These are phyloP conservation scores for Spergularia marina DNA, from an alignment of 148 eudicot species.

Conservation along the genomic window DNA sequence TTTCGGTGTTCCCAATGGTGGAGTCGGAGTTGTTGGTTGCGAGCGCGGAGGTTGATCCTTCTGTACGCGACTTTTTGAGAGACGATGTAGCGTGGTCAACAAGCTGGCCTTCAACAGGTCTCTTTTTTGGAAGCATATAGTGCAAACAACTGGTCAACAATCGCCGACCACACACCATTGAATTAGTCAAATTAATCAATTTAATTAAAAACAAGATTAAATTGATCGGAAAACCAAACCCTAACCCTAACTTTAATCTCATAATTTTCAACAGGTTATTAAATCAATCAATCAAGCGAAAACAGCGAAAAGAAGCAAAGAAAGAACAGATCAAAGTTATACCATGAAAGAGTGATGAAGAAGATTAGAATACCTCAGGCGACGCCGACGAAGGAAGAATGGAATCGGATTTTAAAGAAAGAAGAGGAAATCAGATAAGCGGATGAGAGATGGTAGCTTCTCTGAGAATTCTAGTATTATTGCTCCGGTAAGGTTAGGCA, in stretches of 20 bases:
- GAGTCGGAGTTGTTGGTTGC: slow-evolving; percentile 20
- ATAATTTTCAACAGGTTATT: not conserved
- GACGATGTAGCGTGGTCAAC: slow-evolving; percentile 31
- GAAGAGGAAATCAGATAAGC: not conserved
- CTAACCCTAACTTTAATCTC: slow-evolving; percentile 28
- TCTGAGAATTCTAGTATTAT: not conserved
- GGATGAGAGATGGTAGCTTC: not conserved
- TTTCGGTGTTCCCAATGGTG: slow-evolving; percentile 8
- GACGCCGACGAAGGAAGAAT: slow-evolving; percentile 40
- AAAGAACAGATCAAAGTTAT: slow-evolving; percentile 11
- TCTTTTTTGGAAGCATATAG: slow-evolving; percentile 87
- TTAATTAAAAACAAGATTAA: slow-evolving; percentile 31
- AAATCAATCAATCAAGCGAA: not conserved
- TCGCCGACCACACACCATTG: slow-evolving; percentile 33
- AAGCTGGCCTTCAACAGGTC: slow-evolving; percentile 53
- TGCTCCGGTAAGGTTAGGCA: too few species aligned
- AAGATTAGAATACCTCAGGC: slow-evolving; percentile 27
- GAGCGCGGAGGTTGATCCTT: too few species aligned
- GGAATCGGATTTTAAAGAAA: slow-evolving; percentile 15
- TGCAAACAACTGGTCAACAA: slow-evolving; percentile 58
- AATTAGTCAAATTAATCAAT: slow-evolving; percentile 3
- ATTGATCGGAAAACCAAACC: slow-evolving; percentile 30
- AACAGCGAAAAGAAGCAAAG: slow-evolving; percentile 12
- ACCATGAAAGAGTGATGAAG: not conserved
- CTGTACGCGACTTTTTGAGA: slow-evolving; percentile 46